Percentiles rank a stretch among this genome's conserved stretches.
Conservation (phyloP, 1,284 basidiomycete genomes). For the Megacollybia platyphylla region DNA sequence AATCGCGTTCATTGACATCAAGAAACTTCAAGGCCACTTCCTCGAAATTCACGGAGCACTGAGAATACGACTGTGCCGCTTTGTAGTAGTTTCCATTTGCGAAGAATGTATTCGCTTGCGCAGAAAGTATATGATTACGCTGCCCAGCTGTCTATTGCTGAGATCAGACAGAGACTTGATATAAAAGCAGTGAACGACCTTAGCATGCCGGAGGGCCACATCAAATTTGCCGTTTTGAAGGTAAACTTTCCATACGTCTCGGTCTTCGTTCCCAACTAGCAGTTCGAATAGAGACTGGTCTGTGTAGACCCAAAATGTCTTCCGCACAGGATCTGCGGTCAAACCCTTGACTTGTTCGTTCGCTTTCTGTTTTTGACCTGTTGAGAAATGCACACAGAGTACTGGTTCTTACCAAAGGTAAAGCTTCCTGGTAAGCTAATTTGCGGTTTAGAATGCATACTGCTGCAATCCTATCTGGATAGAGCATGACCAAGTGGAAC, state of each 20-base stretch:
- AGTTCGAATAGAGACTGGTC: conserved; percentile 86
- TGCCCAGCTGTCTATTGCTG: conserved; percentile 62
- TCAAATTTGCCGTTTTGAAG: conserved; percentile 72
- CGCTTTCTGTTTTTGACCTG: conserved; percentile 37
- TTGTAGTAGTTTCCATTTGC: conserved; percentile 76
- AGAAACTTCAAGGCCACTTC: conserved; percentile 87
- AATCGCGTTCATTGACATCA: conserved; percentile 86
- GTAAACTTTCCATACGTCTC: conserved; percentile 92
- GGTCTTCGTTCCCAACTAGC: conserved; percentile 77
- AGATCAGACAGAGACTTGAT: neutral
- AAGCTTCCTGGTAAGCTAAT: conserved; percentile 71
- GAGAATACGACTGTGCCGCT: conserved; percentile 86
- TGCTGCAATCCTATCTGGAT: conserved; percentile 68
- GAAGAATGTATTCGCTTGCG: conserved; percentile 83
- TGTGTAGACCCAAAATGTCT: conserved; percentile 94
- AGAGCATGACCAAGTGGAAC: conserved; percentile 87
- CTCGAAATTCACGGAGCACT: conserved; percentile 83
- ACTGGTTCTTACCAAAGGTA: conserved; percentile 60
- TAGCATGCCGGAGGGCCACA: conserved; percentile 69
- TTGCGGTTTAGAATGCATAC: conserved; percentile 77
- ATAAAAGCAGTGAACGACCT: conserved; percentile 30
- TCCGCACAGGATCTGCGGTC: conserved; percentile 72
- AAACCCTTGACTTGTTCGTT: conserved; percentile 65
- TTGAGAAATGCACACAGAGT: conserved; percentile 3
- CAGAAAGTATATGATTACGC: conserved; percentile 72